These are phyloP conservation scores for Fusarium dlaminii DNA, from an alignment of 2,329 filamentous ascomycete species.

Conservation along the genomic window DNA sequence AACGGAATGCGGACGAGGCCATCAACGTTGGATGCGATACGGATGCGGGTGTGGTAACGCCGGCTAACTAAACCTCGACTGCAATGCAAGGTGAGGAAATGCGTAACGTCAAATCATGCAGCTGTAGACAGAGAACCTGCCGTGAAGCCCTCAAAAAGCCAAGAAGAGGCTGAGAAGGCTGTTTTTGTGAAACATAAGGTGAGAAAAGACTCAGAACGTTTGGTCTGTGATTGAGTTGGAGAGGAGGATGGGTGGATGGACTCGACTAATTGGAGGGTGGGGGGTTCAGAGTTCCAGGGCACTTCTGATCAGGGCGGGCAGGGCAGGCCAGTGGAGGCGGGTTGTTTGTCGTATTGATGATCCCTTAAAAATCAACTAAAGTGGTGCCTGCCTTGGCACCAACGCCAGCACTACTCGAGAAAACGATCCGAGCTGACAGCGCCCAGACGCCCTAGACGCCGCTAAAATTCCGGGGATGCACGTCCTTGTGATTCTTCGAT, in stretches of 20 bases:
- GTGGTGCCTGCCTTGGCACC: slow-evolving; percentile 24
- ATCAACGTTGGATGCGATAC: slow-evolving; percentile 17
- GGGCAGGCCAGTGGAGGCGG: neutral
- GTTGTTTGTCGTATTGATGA: slow-evolving; percentile 23
- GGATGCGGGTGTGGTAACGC: slow-evolving; percentile 1
- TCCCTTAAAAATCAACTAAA: slow-evolving; percentile 1
- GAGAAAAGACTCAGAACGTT: slow-evolving; percentile 19
- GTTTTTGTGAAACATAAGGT: slow-evolving; percentile 30
- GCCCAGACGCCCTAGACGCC: neutral
- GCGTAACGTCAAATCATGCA: slow-evolving; percentile 6
- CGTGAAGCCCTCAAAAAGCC: slow-evolving; percentile 15
- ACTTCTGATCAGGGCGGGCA: neutral
- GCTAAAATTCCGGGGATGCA: slow-evolving; percentile 17
- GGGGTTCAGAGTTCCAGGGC: neutral
- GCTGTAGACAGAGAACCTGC: slow-evolving; percentile 15
- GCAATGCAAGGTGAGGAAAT: neutral
- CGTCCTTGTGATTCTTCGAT: neutral
- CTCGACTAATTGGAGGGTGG: neutral
- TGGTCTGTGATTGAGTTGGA: slow-evolving; percentile 15
- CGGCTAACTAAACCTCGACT: neutral
- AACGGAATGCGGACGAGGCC: slow-evolving; percentile 12
- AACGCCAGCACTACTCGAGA: slow-evolving; percentile 1
- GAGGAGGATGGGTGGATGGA: neutral
- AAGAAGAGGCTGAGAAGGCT: slow-evolving; percentile 32
- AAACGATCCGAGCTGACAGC: slow-evolving; percentile 18